These are phyloP conservation scores for Mesotaenium endlicherianum DNA, from an alignment of 139 green algal species.

Conservation along the genomic window DNA sequence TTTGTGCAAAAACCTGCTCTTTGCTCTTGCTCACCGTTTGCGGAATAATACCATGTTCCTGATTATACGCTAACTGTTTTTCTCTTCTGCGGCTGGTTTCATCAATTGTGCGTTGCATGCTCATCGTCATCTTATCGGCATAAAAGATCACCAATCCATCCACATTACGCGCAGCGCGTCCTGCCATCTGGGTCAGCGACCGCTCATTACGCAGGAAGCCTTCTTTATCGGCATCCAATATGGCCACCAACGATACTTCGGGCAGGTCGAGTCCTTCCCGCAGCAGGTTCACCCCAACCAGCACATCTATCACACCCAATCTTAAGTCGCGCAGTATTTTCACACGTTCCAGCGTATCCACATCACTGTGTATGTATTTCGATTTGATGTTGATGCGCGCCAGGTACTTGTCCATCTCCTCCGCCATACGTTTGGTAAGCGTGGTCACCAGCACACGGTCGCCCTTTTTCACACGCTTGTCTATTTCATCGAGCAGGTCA, in stretches of 20 bases:
- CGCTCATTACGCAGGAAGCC: slow-evolving; percentile 37
- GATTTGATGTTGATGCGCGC: background rate
- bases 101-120: slow-evolving; percentile 24
- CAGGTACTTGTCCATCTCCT: slow-evolving; percentile 42
- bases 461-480: background rate
- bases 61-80: slow-evolving; percentile 31
- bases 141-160: slow-evolving; percentile 32
- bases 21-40: background rate
- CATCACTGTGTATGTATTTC: slow-evolving; percentile 39
- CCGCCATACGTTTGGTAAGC: slow-evolving; percentile 39
- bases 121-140: slow-evolving; percentile 32
- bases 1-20: no score
- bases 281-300: slow-evolving; percentile 52
- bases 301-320: slow-evolving; percentile 18
- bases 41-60: slow-evolving; percentile 3
- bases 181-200: slow-evolving; percentile 46
- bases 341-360: slow-evolving; percentile 28
- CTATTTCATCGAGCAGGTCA: slow-evolving; percentile 8
- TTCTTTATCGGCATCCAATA: slow-evolving; percentile 47
- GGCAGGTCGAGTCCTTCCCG: slow-evolving; percentile 50
- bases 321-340: slow-evolving; percentile 24
- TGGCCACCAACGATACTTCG: slow-evolving; percentile 30
- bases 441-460: slow-evolving; percentile 21
- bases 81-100: slow-evolving; percentile 28
- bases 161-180: slow-evolving; percentile 39